phyloP scores from a whole-genome alignment of 73 alveolate genomes.

The Paramecium pentaurelia region DNA sequence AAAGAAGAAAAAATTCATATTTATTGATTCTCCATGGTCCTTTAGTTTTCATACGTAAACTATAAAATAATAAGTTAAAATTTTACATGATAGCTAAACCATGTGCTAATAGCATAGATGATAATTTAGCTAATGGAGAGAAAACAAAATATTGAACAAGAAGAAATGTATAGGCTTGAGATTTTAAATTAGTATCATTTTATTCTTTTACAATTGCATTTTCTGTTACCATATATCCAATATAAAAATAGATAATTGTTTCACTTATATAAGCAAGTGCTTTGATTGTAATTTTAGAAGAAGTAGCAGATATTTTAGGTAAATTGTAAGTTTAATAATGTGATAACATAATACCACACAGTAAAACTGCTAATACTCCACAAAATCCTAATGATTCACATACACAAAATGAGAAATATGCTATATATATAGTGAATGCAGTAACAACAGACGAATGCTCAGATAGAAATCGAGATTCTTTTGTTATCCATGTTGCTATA shows the following conservation, averaged over 20 bases:
- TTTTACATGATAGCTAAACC: constrained; percentile 1
- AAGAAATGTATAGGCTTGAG: neutral
- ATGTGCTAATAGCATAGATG: neutral
- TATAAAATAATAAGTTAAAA: neutral
- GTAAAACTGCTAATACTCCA: constrained; percentile 91
- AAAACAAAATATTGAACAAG: neutral
- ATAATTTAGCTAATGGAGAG: neutral
- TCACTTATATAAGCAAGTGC: constrained; percentile 45
- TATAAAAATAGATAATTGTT: constrained; percentile 5
- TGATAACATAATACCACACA: constrained; percentile 90
- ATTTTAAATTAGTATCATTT: neutral
- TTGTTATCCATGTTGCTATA: constrained; percentile 66
- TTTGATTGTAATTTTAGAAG: constrained; percentile 27
- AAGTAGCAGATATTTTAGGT: constrained; percentile 58
- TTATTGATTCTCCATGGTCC: constrained; percentile 56
- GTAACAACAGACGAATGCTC: constrained; percentile 84
- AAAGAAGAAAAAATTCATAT: constrained; percentile 63
- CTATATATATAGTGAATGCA: constrained; percentile 83
- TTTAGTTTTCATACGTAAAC: constrained; percentile 42
- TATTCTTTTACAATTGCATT: neutral
- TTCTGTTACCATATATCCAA: neutral
- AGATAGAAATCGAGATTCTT: constrained; percentile 59
- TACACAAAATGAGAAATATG: constrained; percentile 81
- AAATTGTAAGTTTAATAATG: constrained; percentile 90
- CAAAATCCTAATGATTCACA: constrained; percentile 88